Evolutionary conservation across 441 rosid genomes (phyloP).

Genomic region (Erodium moschatum): DNA sequence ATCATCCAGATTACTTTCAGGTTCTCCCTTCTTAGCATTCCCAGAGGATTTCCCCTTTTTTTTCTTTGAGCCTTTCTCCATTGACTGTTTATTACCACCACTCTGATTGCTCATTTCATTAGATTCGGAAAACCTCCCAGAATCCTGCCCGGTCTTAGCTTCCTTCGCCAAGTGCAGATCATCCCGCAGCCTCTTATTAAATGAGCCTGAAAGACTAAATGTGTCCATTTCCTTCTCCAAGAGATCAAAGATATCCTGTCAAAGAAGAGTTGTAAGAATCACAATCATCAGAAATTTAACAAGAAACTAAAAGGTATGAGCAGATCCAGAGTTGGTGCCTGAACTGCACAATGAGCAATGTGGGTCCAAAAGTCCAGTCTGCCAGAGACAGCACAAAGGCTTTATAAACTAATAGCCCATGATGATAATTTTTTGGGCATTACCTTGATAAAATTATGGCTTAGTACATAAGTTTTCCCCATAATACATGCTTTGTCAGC

Average conservation of each 20-base stretch:
- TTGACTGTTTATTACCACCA: conserved; percentile 28
- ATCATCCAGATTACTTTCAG: conserved; percentile 50
- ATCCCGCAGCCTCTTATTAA: conserved; percentile 27
- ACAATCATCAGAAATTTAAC: neutral
- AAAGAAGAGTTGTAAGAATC: conserved; percentile 16
- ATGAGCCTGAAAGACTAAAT: conserved; percentile 44
- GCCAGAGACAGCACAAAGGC: neutral
- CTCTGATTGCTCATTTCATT: conserved; percentile 43
- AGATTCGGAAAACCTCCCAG: conserved; percentile 40
- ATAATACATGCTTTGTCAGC: conserved; percentile 58
- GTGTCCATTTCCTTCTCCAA: conserved; percentile 70
- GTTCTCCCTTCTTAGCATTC: conserved; percentile 31
- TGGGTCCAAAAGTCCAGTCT: neutral
- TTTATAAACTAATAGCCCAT: neutral
- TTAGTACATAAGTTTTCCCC: conserved; percentile 66
- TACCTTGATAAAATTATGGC: conserved; percentile 80
- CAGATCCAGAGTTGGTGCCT: neutral
- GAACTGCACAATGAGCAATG: neutral
- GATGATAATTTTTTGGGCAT: neutral
- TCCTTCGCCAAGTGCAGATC: conserved; percentile 33
- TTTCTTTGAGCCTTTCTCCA: conserved; percentile 68
- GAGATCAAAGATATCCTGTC: conserved; percentile 62
- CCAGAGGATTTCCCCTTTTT: conserved; percentile 68
- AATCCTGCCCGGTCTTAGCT: conserved; percentile 37
- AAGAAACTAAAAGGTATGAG: neutral